Evolutionary conservation across 306 rosid genomes (phyloP), one percentile per base, ranked within the genome.

Genomic region (Trichosanthes cucumerina): DNA sequence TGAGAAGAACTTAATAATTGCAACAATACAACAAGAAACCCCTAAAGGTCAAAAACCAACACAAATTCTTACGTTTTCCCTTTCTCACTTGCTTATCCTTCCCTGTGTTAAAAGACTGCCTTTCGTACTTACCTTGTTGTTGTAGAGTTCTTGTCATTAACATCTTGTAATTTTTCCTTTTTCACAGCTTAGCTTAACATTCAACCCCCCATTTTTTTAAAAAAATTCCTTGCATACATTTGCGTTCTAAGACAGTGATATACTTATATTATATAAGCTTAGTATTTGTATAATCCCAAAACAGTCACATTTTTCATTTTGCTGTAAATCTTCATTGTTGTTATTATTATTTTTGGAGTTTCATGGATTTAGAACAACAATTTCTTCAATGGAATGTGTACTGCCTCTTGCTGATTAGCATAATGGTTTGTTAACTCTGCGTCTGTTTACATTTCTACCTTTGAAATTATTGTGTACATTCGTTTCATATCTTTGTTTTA

Each of bases 21-120:
- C 89, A 89, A 94, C 85, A 89, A 59, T 87, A 92, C 97, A 89
- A 90, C 79, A 64, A 87, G 87, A 91, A 81, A 84, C 86, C 83
- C 81, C 46, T 73, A 49, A 73, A 71, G 36, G 77, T 49, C 77
- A 73, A 71, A 44, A 71, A 71, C 75, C 57, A 21, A 71, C 38
- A 71, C 57, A 46, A 72, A 50, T 74, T 49, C 62, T 49, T 74
- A 74, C 77, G 23, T 49, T 50, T 72, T 15, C 19, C 36, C 13
- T 50, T 44, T 82, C 88, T 84, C 16, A 81, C 80, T 80, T 82
- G 83, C 78, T 47, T 50, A 47, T 31, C 57, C 41, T 49, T 74
- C 43, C 34, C 38, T 44, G 78, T 74, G 78, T 74, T 1, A 74
- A 72, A 84, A 86, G 85, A 80, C 89, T 84, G 76, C 85, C 81